phyloP scores from a whole-genome alignment of 176 grass and related monocot genomes.

The Hsuehochloa calcarea region DNA sequence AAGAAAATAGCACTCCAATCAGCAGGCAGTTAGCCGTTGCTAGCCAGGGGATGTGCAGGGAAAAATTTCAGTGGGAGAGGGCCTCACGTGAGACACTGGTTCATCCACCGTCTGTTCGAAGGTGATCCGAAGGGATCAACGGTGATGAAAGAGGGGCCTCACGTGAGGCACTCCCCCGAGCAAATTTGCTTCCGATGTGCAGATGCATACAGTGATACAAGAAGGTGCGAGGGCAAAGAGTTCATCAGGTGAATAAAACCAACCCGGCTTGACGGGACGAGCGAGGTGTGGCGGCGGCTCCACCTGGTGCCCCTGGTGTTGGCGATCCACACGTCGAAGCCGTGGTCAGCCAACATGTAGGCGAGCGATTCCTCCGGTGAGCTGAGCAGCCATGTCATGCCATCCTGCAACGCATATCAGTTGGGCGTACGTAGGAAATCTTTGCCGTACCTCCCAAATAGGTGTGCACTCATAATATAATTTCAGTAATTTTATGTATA shows the following conservation, averaged over 20 bases:
- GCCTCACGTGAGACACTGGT: too few relatives aligned
- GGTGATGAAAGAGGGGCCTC: too few relatives aligned
- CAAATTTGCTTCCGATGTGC: too few relatives aligned
- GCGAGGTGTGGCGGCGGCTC: slow-evolving; percentile 63
- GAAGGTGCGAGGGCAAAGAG: neutral
- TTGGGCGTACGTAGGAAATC: neutral
- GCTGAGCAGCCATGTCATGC: slow-evolving; percentile 66
- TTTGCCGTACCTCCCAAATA: too few relatives aligned
- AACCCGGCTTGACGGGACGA: slow-evolving; percentile 44
- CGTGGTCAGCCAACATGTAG: slow-evolving; percentile 66
- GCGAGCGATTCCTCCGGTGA: slow-evolving; percentile 72
- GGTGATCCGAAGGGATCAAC: too few relatives aligned
- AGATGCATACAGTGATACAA: neutral
- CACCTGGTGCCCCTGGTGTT: slow-evolving; percentile 73
- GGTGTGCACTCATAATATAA: too few relatives aligned
- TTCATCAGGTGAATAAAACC: neutral
- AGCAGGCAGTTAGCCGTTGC: neutral
- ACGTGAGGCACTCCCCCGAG: too few relatives aligned
- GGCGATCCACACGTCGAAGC: slow-evolving; percentile 91
- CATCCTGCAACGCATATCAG: slow-evolving; percentile 54
- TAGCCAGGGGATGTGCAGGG: neutral
- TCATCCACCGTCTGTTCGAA: too few relatives aligned
- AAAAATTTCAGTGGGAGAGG: too few relatives aligned
- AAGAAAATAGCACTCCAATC: neutral
- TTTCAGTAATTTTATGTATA: too few relatives aligned